Conservation (phyloP, 129 eudicot genomes). For the Ambrosia trifida region DNA sequence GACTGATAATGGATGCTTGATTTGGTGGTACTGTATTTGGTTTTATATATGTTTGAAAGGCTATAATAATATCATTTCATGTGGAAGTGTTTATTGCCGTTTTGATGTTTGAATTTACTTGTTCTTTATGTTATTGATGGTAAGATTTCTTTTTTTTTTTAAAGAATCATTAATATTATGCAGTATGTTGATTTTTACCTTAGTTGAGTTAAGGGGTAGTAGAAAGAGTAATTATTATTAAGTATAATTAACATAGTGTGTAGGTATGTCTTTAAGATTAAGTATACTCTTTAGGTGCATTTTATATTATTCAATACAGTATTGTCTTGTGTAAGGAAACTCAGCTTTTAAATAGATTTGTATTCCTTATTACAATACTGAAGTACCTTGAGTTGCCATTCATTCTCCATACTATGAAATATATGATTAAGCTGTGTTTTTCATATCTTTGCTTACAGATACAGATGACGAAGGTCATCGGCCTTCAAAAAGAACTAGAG, state of each 20-base stretch:
- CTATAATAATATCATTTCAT: too few relatives aligned
- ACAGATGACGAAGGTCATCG: constrained; percentile 80
- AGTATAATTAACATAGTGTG: background rate
- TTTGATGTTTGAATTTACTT: background rate
- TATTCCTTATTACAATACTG: background rate
- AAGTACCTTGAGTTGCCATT: background rate
- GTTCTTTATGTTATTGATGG: background rate
- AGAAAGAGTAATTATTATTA: background rate
- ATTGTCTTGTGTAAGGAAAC: background rate
- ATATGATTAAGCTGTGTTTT: constrained; percentile 16
- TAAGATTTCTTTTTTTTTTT: too few relatives aligned
- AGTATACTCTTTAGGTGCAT: background rate
- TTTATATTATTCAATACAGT: background rate
- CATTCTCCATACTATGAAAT: background rate
- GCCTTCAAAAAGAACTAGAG: constrained; percentile 87
- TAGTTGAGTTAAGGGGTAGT: background rate
- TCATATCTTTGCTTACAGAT: constrained; percentile 50
- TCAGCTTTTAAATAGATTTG: background rate
- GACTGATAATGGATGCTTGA: background rate
- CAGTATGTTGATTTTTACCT: background rate
- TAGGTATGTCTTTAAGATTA: background rate
- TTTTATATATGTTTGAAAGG: background rate
- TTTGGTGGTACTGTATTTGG: background rate
- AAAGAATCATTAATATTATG: background rate
- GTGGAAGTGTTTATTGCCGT: background rate